phyloP scores from a whole-genome alignment of 2,329 filamentous ascomycete species.

The Zarea fungicola region DNA sequence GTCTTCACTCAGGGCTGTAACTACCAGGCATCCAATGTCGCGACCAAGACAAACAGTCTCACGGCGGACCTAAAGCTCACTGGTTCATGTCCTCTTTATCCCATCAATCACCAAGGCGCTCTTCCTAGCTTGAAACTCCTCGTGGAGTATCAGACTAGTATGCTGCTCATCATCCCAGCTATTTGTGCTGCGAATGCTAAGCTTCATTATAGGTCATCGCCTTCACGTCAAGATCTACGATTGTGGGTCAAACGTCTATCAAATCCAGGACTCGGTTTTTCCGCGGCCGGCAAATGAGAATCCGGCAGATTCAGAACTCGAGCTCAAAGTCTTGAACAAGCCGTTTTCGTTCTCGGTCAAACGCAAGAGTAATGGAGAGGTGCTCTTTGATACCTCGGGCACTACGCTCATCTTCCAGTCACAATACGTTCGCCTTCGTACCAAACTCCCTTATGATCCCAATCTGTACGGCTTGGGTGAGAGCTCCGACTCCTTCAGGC shows the following conservation, averaged over 20 bases:
- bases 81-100: background rate
- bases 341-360: too few relatives aligned
- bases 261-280: slow-evolving; percentile 66
- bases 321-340: too few relatives aligned
- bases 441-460: too few relatives aligned
- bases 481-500: too few relatives aligned
- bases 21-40: background rate
- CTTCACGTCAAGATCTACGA: slow-evolving; percentile 73
- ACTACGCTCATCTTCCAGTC: too few relatives aligned
- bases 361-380: too few relatives aligned
- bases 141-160: background rate
- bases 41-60: background rate
- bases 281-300: slow-evolving; percentile 38
- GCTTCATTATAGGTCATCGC: slow-evolving; percentile 46
- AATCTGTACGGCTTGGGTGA: too few relatives aligned
- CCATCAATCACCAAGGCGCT: background rate
- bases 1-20: background rate
- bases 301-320: too few relatives aligned
- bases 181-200: background rate
- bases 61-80: background rate
- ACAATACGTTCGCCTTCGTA: too few relatives aligned
- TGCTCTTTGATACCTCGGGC: too few relatives aligned
- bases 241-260: slow-evolving; percentile 62
- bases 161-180: background rate
- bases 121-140: background rate